Evolutionary conservation across 805 yeast species (phyloP).

Genomic region (Zygotorulaspora danielsina): DNA sequence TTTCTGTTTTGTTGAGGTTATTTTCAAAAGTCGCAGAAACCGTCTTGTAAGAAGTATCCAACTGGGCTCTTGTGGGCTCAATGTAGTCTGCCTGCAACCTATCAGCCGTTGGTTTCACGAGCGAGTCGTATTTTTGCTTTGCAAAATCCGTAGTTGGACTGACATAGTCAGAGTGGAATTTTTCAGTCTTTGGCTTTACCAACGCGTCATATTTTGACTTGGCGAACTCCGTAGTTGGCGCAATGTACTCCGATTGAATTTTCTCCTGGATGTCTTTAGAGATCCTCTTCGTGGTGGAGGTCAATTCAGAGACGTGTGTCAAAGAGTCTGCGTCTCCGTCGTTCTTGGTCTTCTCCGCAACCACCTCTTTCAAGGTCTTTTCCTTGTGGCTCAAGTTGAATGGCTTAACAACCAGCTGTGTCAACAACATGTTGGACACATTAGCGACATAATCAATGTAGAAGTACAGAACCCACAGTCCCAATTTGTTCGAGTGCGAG

Average conservation of each 20-base stretch:
- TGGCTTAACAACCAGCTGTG: constrained; percentile 30
- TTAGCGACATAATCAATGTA: constrained; percentile 32
- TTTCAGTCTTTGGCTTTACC: constrained; percentile 27
- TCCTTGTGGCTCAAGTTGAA: constrained; percentile 19
- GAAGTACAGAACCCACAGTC: constrained; percentile 31
- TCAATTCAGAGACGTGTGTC: constrained; percentile 30
- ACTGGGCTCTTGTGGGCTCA: constrained; percentile 23
- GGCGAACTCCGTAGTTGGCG: constrained; percentile 26
- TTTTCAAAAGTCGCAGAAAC: constrained; percentile 30
- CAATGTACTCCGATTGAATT: constrained; percentile 22
- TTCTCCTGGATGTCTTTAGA: constrained; percentile 27
- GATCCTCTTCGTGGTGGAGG: constrained; percentile 28
- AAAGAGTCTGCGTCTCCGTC: constrained; percentile 12
- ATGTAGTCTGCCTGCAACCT: constrained; percentile 16
- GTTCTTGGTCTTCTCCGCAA: constrained; percentile 1
- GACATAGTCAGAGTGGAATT: constrained; percentile 17
- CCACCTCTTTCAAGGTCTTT: constrained; percentile 2
- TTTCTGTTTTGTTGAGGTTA: constrained; percentile 28
- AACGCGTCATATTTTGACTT: constrained; percentile 21
- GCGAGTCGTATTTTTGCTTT: constrained; percentile 21
- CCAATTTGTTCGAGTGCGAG: constrained; percentile 21
- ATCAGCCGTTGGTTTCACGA: constrained; percentile 27
- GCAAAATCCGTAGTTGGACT: constrained; percentile 23
- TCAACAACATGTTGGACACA: constrained; percentile 28
- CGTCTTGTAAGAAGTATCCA: constrained; percentile 26